Base-by-base conservation (phyloP, 23 red algal species). In the Chondrus crispus region DNA sequence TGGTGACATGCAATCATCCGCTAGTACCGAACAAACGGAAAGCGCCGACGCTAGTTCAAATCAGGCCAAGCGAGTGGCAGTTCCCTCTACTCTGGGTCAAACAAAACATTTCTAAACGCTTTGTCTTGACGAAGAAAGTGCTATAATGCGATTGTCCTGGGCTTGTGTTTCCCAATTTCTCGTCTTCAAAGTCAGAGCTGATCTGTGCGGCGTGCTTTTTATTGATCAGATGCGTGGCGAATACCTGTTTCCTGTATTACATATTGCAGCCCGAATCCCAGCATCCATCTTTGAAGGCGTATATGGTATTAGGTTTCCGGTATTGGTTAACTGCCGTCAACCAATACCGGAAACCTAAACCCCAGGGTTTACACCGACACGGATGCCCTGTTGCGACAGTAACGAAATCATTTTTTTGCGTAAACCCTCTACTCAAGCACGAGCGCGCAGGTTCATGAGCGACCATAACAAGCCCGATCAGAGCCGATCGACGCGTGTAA, bases 71-170 rank as follows among this genome's bases (percentile, higher is more conserved):
- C 73, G 92, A 37, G 95, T 95, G 36, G 93, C 84, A 10, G 97
- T 98, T 12, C 93, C 93, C 42, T 81, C 97, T 7, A 98, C 93
- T 4, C 97, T 94, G 0, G 97, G 97, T 13, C 96, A 96, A 60
- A 98, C 97, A 19, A 98, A 98, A 82, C 97, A 98, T 75, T 95
- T 98, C 46, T 94, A 98, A 64, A 98, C 93, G 19, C 75, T 94
- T 6, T n/a, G 39, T 80, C 37, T 13, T 98, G 7, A 92, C 83
- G 30, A 68, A 90, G 4, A 62, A 39, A 7, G 46, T 98, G 41
- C 52, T 96, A 62, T 85, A 96, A 36, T 98, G 97, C 63, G 97
- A 98, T 72, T 95, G 93, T 39, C 97, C 97, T 32, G 97, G 97
- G 35, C 88, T 98, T 10, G 97, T 98, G 22, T 98, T 98, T 95